These are phyloP conservation scores for Cyclotella choctawhatcheeana DNA, from an alignment of 108 stramenopile species.

Conservation along the genomic window DNA sequence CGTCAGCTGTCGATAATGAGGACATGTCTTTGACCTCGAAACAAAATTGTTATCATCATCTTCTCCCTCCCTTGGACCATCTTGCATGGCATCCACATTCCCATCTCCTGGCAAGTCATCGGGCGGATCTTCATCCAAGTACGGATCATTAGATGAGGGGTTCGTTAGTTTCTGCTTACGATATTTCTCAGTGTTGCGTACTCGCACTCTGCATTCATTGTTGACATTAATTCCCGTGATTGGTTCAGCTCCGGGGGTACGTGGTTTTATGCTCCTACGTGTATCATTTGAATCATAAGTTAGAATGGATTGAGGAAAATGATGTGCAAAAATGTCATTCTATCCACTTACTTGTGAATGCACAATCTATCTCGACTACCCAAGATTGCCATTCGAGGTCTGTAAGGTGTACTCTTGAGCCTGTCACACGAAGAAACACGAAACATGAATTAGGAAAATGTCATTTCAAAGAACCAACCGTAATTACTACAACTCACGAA, in stretches of 20 bases:
- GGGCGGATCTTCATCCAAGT: constrained; percentile 72
- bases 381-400: constrained; percentile 87
- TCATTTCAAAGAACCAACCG: not conserved
- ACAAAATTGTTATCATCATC: constrained; percentile 29
- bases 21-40: constrained; percentile 52
- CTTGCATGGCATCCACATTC: constrained; percentile 18
- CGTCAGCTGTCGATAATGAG: constrained; percentile 76
- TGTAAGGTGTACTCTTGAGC: constrained; percentile 88
- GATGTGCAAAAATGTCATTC: too few species aligned
- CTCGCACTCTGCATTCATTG: constrained; percentile 60
- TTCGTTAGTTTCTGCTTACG: constrained; percentile 46
- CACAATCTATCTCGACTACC: constrained; percentile 92
- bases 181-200: constrained; percentile 58
- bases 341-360: constrained; percentile 63
- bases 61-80: too few species aligned
- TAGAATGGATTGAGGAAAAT: too few species aligned
- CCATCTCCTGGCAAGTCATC: constrained; percentile 30
- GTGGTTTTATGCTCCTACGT: constrained; percentile 36
- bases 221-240: constrained; percentile 48
- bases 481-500: constrained; percentile 44
- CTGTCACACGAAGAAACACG: constrained; percentile 11
- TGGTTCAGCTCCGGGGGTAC: constrained; percentile 31
- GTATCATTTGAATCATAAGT: too few species aligned
- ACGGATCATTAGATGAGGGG: constrained; percentile 15
- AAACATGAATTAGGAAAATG: not conserved